phyloP scores from a whole-genome alignment of 768 basidiomycete genomes.

The Phylloporus rhodoxanthus region DNA sequence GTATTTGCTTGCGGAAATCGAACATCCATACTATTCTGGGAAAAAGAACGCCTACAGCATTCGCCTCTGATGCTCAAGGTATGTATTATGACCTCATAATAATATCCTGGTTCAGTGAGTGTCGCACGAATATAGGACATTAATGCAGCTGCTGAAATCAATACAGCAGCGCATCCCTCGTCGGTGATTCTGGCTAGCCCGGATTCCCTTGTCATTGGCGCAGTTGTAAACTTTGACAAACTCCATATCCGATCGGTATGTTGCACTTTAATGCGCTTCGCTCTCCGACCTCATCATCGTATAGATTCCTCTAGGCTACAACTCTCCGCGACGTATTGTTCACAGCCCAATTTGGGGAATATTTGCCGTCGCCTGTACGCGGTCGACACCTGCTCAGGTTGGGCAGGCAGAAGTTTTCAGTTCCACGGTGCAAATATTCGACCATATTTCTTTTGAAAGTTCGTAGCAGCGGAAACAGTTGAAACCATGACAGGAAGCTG shows the following conservation, averaged over 20 bases:
- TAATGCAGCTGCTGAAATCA: constrained; percentile 45
- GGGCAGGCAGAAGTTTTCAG: constrained; percentile 42
- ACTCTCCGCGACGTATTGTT: constrained; percentile 64
- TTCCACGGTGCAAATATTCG: constrained; percentile 61
- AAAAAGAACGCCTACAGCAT: constrained; percentile 56
- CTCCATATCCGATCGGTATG: constrained; percentile 76
- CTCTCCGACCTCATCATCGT: neutral
- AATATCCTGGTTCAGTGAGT: neutral
- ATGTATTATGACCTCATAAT: constrained; percentile 1
- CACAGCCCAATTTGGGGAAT: constrained; percentile 48
- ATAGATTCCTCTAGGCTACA: constrained; percentile 66
- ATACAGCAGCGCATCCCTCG: constrained; percentile 41
- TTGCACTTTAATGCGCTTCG: neutral
- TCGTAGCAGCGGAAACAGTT: constrained; percentile 23
- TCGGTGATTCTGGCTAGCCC: constrained; percentile 57
- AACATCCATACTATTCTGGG: constrained; percentile 63
- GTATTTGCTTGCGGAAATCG: constrained; percentile 72
- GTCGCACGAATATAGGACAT: constrained; percentile 40
- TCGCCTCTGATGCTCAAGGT: constrained; percentile 74
- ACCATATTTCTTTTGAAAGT: constrained; percentile 62
- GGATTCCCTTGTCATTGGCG: constrained; percentile 57
- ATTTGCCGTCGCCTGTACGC: constrained; percentile 63
- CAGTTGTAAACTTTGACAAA: constrained; percentile 62
- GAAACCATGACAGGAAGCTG: neutral
- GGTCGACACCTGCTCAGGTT: constrained; percentile 47